These are phyloP conservation scores for Glycine latifolia DNA, from an alignment of 306 rosid genomes.

Conservation along the genomic window DNA sequence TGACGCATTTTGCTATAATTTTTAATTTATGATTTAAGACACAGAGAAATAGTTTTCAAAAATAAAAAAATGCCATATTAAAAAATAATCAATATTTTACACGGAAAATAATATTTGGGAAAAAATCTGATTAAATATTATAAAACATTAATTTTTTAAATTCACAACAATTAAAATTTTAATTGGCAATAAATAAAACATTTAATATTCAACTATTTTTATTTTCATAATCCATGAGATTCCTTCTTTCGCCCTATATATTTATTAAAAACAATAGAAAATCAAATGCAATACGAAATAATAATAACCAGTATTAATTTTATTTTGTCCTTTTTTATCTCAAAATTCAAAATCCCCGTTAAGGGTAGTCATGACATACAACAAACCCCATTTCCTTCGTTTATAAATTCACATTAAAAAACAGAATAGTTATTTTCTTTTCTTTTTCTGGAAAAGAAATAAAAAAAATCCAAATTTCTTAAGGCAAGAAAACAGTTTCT, in stretches of 20 bases:
- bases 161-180: conserved; percentile 35
- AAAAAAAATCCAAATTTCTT: too few species aligned
- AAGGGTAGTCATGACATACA: not conserved
- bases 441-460: not conserved
- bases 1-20: not conserved
- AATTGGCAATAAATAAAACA: conserved; percentile 35
- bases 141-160: conserved; percentile 37
- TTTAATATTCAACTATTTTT: conserved; percentile 27
- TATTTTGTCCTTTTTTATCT: conserved; percentile 43
- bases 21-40: not conserved
- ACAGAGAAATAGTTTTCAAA: conserved; percentile 13
- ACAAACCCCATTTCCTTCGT: not conserved
- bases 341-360: conserved; percentile 1
- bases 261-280: conserved; percentile 41
- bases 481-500: too few species aligned
- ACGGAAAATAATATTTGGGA: conserved; percentile 25
- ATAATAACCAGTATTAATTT: conserved; percentile 25
- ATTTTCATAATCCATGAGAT: conserved; percentile 41
- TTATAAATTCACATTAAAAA: not conserved
- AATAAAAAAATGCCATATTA: conserved; percentile 42
- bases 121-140: conserved; percentile 38
- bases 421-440: conserved; percentile 25
- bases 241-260: conserved; percentile 18
- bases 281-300: conserved; percentile 3
- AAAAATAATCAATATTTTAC: conserved; percentile 42